phyloP scores from a whole-genome alignment of 176 grass and related monocot species.

The Musa schizocarpa region DNA sequence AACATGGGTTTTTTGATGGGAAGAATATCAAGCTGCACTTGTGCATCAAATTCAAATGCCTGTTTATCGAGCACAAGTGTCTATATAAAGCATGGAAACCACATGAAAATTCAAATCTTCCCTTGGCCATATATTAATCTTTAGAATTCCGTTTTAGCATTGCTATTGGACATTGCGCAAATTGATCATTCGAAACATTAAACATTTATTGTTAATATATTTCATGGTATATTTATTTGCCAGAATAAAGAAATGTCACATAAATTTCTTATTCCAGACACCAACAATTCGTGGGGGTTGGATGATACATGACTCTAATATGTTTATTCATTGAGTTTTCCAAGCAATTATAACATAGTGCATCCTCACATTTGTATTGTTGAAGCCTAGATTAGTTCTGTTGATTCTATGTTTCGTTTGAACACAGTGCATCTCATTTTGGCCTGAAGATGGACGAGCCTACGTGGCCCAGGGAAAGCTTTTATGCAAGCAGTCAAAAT shows the following conservation, averaged over 20 bases:
- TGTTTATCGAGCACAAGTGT: too few relatives aligned
- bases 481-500: slow-evolving; percentile 69
- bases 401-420: slow-evolving; percentile 7
- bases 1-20: background rate
- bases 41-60: background rate
- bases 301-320: background rate
- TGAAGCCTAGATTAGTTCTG: background rate
- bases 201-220: background rate
- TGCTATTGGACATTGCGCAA: too few relatives aligned
- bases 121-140: too few relatives aligned
- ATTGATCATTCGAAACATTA: background rate
- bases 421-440: slow-evolving; percentile 66
- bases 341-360: background rate
- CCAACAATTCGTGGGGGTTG: background rate
- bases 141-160: too few relatives aligned
- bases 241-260: background rate
- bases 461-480: slow-evolving; percentile 88
- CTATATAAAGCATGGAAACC: too few relatives aligned
- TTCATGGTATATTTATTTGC: background rate
- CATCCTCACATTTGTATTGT: too few relatives aligned
- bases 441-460: slow-evolving; percentile 91
- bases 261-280: background rate
- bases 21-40: background rate
- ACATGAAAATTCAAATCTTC: too few relatives aligned
- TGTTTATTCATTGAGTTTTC: background rate